Evolutionary conservation across 345 rosid genomes (phyloP).

Genomic region (Durio zibethinus): DNA sequence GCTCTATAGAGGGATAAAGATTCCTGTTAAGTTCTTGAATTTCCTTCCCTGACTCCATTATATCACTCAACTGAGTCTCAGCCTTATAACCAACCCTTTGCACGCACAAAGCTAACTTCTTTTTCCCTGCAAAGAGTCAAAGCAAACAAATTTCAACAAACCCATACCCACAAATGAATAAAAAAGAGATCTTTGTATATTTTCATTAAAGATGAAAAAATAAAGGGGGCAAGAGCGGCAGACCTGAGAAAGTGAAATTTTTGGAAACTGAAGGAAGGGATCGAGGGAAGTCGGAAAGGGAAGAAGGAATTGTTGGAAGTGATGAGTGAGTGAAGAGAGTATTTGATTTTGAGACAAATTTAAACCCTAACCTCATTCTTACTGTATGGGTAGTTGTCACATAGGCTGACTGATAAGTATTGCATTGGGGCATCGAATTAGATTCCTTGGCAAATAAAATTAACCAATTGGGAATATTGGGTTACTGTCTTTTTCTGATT

Average conservation of each 20-base stretch:
- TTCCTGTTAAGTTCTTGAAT: constrained; percentile 34
- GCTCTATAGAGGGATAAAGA: constrained; percentile 66
- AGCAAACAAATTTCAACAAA: constrained; percentile 1
- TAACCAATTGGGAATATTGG: not conserved
- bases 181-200: not conserved
- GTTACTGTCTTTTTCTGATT: not conserved
- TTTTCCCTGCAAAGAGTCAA: constrained; percentile 32
- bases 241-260: constrained; percentile 26
- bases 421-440: not conserved
- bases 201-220: not conserved
- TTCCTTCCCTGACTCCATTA: constrained; percentile 44
- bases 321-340: not conserved
- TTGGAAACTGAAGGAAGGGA: not conserved
- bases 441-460: not conserved
- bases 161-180: not conserved
- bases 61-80: constrained; percentile 28
- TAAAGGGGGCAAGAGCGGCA: not conserved
- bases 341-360: not conserved
- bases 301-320: not conserved
- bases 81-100: constrained; percentile 29
- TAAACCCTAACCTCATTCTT: constrained; percentile 19
- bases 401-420: not conserved
- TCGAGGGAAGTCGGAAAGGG: not conserved
- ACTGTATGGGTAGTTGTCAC: not conserved
- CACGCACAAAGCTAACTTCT: constrained; percentile 18